Base-by-base conservation (phyloP, 805 yeast species). In the Peterozyma xylosa region DNA sequence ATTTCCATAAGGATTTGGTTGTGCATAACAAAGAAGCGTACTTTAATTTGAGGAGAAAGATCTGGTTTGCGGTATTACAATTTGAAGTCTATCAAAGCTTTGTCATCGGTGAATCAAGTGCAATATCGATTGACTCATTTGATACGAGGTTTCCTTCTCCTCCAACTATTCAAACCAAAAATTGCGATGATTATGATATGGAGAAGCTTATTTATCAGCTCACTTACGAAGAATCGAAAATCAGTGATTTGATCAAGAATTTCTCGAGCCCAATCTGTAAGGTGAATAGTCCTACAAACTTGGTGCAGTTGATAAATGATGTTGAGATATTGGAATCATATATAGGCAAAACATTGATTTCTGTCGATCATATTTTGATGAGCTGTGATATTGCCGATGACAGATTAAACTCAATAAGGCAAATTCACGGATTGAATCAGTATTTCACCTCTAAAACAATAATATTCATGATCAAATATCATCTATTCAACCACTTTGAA, bases 111-210 rank as follows among this genome's bases (percentile, higher is more conserved):
- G 66, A 66, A 16, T 74, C 78, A 0, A 53, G 70, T 18, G 48
- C 63, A 10, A 67, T 72, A 14, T 54, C 57, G 43, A 55, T 58
- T 1, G 63, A 64, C 10, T 62, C 62, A 38, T 79, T 61, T 52
- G 86, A 80, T 53, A 78, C 86, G 0, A 57, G 64, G 48, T 46
- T 70, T 1, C 86, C 87, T 0, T 62, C 50, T 21, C 62, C 64
- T 41, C 54, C 57, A 11, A 62, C 64, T 13, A 51, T 50, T 41
- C 53, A 45, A 3, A 59, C 62, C 33, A 64, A 68, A 11, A 71
- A 70, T 45, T 53, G 63, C 30, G 46, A 43, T 0, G 68, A 77
- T 48, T 48, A 55, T 11, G 62, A 54, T 1, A 47, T 78, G 33
- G 82, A 78, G 48, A 60, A 59, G 30, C 60, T 61, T 39, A 64